These are phyloP conservation scores for Dendryphion nanum DNA, from an alignment of 2,329 filamentous ascomycete species.

Conservation along the genomic window DNA sequence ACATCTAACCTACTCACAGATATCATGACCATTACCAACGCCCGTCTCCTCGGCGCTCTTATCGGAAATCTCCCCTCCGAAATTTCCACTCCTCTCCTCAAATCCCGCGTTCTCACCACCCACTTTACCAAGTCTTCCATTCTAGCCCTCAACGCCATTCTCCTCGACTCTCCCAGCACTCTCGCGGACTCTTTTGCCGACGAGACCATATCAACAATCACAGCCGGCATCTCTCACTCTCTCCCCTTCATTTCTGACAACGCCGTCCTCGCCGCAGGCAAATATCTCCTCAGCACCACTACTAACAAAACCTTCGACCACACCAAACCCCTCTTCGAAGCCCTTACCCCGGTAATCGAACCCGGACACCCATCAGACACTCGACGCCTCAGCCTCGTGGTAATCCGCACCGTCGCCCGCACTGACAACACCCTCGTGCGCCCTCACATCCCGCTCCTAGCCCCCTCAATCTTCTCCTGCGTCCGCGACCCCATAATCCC, in stretches of 20 bases:
- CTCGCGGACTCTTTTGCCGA: constrained; percentile 69
- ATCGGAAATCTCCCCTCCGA: constrained; percentile 81
- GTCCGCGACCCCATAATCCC: constrained; percentile 92
- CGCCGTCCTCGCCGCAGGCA: constrained; percentile 83
- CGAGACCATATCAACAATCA: constrained; percentile 74
- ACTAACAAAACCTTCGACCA: constrained; percentile 70
- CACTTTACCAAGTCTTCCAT: constrained; percentile 77
- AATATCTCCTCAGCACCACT: constrained; percentile 72
- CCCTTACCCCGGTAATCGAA: constrained; percentile 70
- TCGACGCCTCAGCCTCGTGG: constrained; percentile 80
- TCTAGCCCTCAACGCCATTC: constrained; percentile 82
- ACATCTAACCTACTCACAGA: constrained; percentile 37
- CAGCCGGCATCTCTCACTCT: constrained; percentile 74
- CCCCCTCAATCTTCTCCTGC: constrained; percentile 79
- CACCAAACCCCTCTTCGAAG: constrained; percentile 76
- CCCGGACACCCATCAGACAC: constrained; percentile 79
- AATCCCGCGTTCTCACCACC: constrained; percentile 72
- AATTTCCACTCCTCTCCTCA: constrained; percentile 60
- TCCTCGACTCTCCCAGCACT: constrained; percentile 73
- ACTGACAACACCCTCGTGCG: constrained; percentile 76
- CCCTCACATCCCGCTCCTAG: constrained; percentile 77
- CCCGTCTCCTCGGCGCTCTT: constrained; percentile 83
- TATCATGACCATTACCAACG: constrained; percentile 82
- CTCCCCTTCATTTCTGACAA: constrained; percentile 81
- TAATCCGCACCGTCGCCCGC: constrained; percentile 80